Base-by-base conservation (phyloP, 192 early-diverging fungal species). In the Entrophospora sp. region DNA sequence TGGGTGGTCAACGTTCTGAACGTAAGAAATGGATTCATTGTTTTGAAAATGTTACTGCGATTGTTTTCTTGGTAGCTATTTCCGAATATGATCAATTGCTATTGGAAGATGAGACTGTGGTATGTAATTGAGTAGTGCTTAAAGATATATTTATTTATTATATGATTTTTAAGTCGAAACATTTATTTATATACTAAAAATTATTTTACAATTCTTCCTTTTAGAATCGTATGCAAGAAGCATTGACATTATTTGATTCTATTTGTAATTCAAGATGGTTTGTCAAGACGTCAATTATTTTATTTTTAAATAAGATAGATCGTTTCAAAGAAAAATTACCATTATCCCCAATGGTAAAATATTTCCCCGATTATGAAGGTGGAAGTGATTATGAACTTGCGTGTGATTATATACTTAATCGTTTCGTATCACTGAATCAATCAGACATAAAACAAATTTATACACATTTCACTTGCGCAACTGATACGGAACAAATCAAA, bases 1-100 rank as follows among this genome's bases (percentile, higher is more conserved):
- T 98, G 44, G 95, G 95, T 69, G 95, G 95, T 40, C 95, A 98
- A 82, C 88, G 95, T 43, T 94, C 92, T 42, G 95, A 98, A 80
- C 85, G 95, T 69, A 98, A 98, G 70, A 98, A 98, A 80, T 96
- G 95, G 95, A 95, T 96, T 67, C 95, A 96, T 77, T 98, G 94
- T 69, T 98, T 98, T 67, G 95, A 98, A 71, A 92, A 94, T 69
- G 94, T 96, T 20, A 96, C 92, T 1, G 89, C 92, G 4, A 93
- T 98, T 65, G 81, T 98, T 31, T 98, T 98, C 76, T 74, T 98
- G 71, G 94, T 95, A 18, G 95, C 95, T 31, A 94, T 96, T 56
- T 86, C 83, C 27, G 94, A 96, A 79, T 98, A 96, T 68, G 94
- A 98, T 79, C 95, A 98, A 78, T 82, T 92, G 9, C 76, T 95